A percentile compares a stretch with the other conserved stretches of the same genome.
Evolutionary conservation across 2,329 filamentous ascomycete species (phyloP).

Genomic region (Paecilomyces sp.): DNA sequence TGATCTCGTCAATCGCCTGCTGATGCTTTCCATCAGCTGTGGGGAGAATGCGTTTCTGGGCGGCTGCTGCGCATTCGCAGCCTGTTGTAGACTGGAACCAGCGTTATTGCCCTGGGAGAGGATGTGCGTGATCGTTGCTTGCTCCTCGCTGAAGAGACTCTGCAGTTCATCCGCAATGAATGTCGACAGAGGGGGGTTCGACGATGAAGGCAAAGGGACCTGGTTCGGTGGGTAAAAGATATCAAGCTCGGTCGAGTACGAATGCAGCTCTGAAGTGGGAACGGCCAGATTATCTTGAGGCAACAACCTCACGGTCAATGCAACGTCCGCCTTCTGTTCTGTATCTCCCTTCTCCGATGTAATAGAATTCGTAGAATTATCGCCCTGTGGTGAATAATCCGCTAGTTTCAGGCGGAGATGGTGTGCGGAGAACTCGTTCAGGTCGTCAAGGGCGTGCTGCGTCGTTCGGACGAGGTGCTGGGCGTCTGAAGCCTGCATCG

Average conservation of each 20-base stretch:
- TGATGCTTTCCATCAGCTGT: conserved; percentile 51
- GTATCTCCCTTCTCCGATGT: conserved; percentile 4
- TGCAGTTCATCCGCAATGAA: conserved; percentile 75
- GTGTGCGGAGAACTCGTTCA: conserved; percentile 79
- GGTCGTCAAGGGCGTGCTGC: conserved; percentile 77
- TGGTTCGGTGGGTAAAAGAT: conserved; percentile 68
- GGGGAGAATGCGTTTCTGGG: conserved; percentile 29
- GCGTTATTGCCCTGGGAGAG: conserved; percentile 48
- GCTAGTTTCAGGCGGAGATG: conserved; percentile 66
- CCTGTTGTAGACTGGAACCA: conserved; percentile 26
- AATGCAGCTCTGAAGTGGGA: conserved; percentile 57
- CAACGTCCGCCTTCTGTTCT: conserved; percentile 38
- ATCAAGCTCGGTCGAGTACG: conserved; percentile 64
- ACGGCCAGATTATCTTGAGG: conserved; percentile 43
- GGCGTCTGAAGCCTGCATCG: conserved; percentile 59
- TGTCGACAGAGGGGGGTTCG: conserved; percentile 65
- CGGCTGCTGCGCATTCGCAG: conserved; percentile 29
- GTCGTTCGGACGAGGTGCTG: conserved; percentile 70
- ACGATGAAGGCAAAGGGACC: conserved; percentile 58
- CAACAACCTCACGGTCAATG: conserved; percentile 64
- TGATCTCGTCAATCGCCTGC: conserved; percentile 67
- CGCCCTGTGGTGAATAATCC: conserved; percentile 24
- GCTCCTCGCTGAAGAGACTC: conserved; percentile 77
- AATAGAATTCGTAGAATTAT: conserved; percentile 4
- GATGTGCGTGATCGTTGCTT: conserved; percentile 72